phyloP scores from a whole-genome alignment of 2,329 filamentous ascomycete genomes.

The Falciphora oryzae region DNA sequence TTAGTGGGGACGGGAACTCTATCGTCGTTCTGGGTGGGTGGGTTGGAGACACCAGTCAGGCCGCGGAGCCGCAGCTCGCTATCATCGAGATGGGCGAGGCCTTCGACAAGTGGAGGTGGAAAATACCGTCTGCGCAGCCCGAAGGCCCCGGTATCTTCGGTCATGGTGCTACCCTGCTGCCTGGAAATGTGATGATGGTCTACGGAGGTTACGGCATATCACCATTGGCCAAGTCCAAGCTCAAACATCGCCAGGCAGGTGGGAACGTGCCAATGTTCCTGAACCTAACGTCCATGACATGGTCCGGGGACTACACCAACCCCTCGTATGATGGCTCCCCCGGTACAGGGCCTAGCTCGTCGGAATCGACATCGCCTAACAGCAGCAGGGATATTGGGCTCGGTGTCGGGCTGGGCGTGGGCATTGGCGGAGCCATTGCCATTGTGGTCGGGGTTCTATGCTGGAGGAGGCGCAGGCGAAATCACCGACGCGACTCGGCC shows the following conservation, averaged over 20 bases:
- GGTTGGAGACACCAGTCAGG: constrained; percentile 73
- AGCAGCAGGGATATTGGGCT: constrained; percentile 47
- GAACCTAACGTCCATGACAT: constrained; percentile 52
- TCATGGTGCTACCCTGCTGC: constrained; percentile 57
- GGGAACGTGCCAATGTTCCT: constrained; percentile 37
- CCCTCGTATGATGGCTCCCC: constrained; percentile 25
- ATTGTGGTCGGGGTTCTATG: constrained; percentile 34
- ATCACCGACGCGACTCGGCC: constrained; percentile 36
- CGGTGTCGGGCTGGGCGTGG: constrained; percentile 60
- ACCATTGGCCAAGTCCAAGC: constrained; percentile 18
- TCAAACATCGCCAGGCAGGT: constrained; percentile 21
- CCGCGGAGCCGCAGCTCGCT: constrained; percentile 76
- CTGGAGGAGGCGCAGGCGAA: constrained; percentile 40
- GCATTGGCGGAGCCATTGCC: constrained; percentile 44
- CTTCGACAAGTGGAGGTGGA: constrained; percentile 72
- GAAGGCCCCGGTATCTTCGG: constrained; percentile 48
- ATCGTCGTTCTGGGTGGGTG: constrained; percentile 83
- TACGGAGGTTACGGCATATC: constrained; percentile 55
- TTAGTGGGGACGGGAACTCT: constrained; percentile 72
- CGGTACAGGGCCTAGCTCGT: constrained; percentile 10
- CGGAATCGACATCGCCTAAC: constrained; percentile 6
- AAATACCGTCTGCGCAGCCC: constrained; percentile 48
- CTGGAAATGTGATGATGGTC: constrained; percentile 64
- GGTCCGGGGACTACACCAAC: constrained; percentile 45
- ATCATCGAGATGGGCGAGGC: constrained; percentile 65